Evolutionary conservation across 2,329 filamentous ascomycete species (phyloP).

Genomic region (Aspergillus thermomutatus): DNA sequence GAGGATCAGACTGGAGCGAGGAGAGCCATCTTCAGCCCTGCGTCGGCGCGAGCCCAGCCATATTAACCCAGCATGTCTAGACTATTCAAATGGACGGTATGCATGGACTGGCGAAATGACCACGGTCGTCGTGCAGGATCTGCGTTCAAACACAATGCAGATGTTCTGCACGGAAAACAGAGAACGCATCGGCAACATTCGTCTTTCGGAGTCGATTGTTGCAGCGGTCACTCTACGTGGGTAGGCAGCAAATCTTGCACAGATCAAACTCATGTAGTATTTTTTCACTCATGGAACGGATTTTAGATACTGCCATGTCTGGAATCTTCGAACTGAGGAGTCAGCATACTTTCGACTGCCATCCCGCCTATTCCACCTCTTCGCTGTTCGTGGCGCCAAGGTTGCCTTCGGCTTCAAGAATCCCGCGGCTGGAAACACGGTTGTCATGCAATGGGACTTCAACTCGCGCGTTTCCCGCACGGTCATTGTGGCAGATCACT

Average conservation of each 20-base stretch:
- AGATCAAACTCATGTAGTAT: not conserved
- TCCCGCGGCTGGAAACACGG: not conserved
- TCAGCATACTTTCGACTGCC: slow-evolving; percentile 26
- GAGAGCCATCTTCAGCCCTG: slow-evolving; percentile 13
- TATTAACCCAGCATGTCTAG: slow-evolving; percentile 6
- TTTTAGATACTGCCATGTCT: slow-evolving; percentile 30
- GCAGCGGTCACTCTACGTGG: slow-evolving; percentile 18
- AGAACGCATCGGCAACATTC: slow-evolving; percentile 12
- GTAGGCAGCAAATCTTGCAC: slow-evolving; percentile 12
- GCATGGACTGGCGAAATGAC: slow-evolving; percentile 16
- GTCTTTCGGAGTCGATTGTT: slow-evolving; percentile 20
- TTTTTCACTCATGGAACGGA: not conserved
- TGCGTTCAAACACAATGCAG: slow-evolving; percentile 8
- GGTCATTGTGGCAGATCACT: slow-evolving; percentile 2
- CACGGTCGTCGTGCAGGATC: slow-evolving; percentile 12
- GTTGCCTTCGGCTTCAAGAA: slow-evolving; percentile 18
- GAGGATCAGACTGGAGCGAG: slow-evolving; percentile 22
- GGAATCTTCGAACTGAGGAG: slow-evolving; percentile 22
- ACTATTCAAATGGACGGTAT: slow-evolving; percentile 19
- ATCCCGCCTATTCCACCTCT: slow-evolving; percentile 12
- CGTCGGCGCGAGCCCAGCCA: not conserved
- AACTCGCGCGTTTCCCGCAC: slow-evolving; percentile 13
- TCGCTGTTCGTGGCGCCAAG: slow-evolving; percentile 19
- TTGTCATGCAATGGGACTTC: slow-evolving; percentile 23
- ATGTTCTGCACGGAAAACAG: slow-evolving; percentile 22